Evolutionary conservation across 2,329 filamentous ascomycete genomes (phyloP).

Genomic region (Pseudogymnoascus pannorum): DNA sequence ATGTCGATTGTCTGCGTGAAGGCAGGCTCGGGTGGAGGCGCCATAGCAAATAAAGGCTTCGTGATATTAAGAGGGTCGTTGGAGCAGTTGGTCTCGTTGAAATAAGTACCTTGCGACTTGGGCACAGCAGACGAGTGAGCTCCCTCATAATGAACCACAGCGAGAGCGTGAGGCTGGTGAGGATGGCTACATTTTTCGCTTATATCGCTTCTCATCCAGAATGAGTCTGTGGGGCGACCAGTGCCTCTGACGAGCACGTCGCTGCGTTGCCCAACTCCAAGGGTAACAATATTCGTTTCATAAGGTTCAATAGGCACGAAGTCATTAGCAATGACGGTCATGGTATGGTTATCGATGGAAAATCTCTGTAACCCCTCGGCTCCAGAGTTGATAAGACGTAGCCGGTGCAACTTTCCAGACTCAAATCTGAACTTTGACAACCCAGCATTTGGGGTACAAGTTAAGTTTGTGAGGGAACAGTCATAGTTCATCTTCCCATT

Average conservation of each 20-base stretch:
- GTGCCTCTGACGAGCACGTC: constrained; percentile 33
- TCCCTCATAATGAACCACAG: constrained; percentile 57
- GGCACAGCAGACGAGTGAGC: constrained; percentile 46
- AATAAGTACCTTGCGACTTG: constrained; percentile 29
- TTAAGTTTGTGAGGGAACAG: background rate
- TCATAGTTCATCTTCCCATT: constrained; percentile 28
- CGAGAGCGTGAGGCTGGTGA: constrained; percentile 46
- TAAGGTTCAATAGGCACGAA: constrained; percentile 48
- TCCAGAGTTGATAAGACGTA: constrained; percentile 42
- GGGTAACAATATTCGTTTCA: constrained; percentile 38
- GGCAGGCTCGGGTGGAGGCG: constrained; percentile 15
- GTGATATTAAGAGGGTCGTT: constrained; percentile 2
- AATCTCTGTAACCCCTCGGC: constrained; percentile 40
- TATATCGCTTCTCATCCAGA: constrained; percentile 25
- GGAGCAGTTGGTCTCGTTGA: background rate
- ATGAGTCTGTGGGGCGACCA: background rate
- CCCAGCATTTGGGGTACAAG: constrained; percentile 18
- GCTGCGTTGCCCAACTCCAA: constrained; percentile 49
- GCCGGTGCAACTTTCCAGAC: constrained; percentile 37
- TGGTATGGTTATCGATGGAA: constrained; percentile 42
- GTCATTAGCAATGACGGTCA: constrained; percentile 61
- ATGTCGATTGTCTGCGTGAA: constrained; percentile 28
- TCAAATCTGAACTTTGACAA: constrained; percentile 33
- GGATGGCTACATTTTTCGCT: constrained; percentile 39
- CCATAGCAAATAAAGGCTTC: constrained; percentile 2